These are phyloP conservation scores for Meira miltonrushii DNA, from an alignment of 1,284 basidiomycete species.

Conservation along the genomic window DNA sequence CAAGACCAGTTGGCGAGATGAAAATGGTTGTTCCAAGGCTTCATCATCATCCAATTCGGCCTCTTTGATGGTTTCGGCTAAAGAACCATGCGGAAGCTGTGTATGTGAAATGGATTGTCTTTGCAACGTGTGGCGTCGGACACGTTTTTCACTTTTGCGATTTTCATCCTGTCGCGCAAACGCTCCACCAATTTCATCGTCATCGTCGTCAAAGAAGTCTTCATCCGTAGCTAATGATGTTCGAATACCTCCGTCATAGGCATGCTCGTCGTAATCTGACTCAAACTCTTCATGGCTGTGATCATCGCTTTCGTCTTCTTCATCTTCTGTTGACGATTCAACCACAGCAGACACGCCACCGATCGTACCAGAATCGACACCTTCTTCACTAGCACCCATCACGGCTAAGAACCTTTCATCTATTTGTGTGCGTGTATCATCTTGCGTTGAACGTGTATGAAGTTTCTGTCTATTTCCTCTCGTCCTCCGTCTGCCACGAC, in stretches of 20 bases:
- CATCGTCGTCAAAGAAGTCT: slow-evolving; percentile 8
- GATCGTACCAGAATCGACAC: slow-evolving; percentile 30
- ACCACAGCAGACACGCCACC: slow-evolving; percentile 29
- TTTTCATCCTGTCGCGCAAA: slow-evolving; percentile 20
- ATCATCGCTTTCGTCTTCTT: not conserved
- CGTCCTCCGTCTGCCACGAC: not conserved
- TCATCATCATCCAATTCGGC: too few relatives aligned
- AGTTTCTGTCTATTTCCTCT: not conserved
- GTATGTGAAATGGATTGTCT: not conserved
- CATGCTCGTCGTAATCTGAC: not conserved
- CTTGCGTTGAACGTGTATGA: not conserved
- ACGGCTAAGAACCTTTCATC: slow-evolving; percentile 18
- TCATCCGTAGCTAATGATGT: slow-evolving; percentile 12
- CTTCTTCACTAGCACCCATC: slow-evolving; percentile 33
- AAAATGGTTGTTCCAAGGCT: not conserved
- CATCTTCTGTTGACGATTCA: slow-evolving; percentile 25
- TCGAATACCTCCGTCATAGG: slow-evolving; percentile 9
- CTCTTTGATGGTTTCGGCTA: too few relatives aligned
- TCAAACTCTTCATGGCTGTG: not conserved
- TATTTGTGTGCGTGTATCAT: slow-evolving; percentile 9
- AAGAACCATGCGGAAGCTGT: not conserved
- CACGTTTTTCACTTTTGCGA: not conserved
- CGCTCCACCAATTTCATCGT: slow-evolving; percentile 30
- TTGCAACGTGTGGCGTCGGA: not conserved
- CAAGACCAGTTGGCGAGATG: not conserved